These are phyloP conservation scores for Pyricularia grisea DNA, from an alignment of 2,329 filamentous ascomycete genomes.

Conservation along the genomic window DNA sequence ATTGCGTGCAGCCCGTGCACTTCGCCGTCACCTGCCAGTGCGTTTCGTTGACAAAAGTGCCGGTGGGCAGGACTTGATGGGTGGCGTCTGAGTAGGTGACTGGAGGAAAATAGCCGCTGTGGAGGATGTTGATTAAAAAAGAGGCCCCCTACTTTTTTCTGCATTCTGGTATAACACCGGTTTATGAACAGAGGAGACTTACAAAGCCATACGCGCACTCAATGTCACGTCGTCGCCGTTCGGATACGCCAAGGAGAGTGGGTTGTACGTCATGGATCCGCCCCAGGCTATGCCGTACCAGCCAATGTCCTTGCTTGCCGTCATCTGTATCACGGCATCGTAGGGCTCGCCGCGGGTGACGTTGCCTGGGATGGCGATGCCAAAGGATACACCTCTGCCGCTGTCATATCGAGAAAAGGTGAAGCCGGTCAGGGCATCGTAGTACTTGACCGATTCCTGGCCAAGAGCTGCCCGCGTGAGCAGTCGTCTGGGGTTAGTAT, in stretches of 20 bases:
- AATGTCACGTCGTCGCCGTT: conserved; percentile 29
- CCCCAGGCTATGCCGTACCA: conserved; percentile 40
- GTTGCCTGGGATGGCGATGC: conserved; percentile 24
- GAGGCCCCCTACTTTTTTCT: neutral
- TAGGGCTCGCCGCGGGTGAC: conserved; percentile 16
- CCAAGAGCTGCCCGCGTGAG: conserved; percentile 11
- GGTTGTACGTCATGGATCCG: conserved; percentile 38
- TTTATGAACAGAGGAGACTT: conserved; percentile 10
- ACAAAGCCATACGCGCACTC: conserved; percentile 35
- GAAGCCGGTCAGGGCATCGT: conserved; percentile 29
- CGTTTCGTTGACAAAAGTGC: conserved; percentile 27
- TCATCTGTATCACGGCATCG: conserved; percentile 28
- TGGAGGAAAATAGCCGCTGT: conserved; percentile 25
- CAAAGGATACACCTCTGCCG: conserved; percentile 24
- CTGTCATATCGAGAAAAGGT: conserved; percentile 31
- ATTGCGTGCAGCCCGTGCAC: conserved; percentile 31
- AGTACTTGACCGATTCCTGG: conserved; percentile 24
- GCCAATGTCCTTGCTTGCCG: conserved; percentile 30
- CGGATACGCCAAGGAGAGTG: conserved; percentile 33
- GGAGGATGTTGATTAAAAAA: neutral
- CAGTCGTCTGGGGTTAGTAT: conserved; percentile 6
- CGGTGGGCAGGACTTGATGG: conserved; percentile 24
- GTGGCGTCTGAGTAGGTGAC: conserved; percentile 18
- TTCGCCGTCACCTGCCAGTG: conserved; percentile 29
- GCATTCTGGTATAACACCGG: neutral